Percentiles rank a stretch among this genome's conserved stretches.
Conservation (phyloP, 495 filamentous ascomycete species). For the Platismatia glauca region DNA sequence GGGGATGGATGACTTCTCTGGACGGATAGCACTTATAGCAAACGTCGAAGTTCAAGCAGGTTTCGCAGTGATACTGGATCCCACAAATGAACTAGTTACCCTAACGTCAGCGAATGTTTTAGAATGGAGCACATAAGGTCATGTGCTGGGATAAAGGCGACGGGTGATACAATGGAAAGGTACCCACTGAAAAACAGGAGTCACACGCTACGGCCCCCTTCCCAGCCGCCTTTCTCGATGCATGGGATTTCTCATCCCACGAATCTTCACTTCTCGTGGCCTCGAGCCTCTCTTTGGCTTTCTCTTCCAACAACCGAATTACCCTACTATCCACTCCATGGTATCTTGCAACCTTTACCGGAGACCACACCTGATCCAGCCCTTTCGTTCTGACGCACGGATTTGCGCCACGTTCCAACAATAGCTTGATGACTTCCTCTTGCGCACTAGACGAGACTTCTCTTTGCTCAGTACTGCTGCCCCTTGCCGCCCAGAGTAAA, state of each 20-base stretch:
- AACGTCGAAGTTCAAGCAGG: neutral
- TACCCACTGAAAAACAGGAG: neutral
- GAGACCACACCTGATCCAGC: neutral
- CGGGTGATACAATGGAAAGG: neutral
- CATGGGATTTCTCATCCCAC: neutral
- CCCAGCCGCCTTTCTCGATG: neutral
- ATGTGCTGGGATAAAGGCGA: neutral
- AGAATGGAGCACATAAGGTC: neutral
- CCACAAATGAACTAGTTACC: neutral
- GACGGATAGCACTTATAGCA: too few species aligned
- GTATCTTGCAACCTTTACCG: neutral
- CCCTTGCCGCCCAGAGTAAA: neutral
- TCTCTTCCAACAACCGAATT: neutral
- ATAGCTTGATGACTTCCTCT: neutral
- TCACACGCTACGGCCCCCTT: neutral
- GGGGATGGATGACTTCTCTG: too few species aligned
- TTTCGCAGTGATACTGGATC: neutral
- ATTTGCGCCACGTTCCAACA: neutral
- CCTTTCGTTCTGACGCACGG: neutral
- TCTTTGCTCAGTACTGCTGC: neutral
- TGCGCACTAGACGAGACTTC: neutral
- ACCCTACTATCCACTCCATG: neutral
- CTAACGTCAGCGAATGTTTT: neutral
- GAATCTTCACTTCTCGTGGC: conserved; percentile 8
- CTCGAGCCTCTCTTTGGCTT: neutral